phyloP scores from a whole-genome alignment of 495 filamentous ascomycete genomes.

The Hyaloscypha finlandica region DNA sequence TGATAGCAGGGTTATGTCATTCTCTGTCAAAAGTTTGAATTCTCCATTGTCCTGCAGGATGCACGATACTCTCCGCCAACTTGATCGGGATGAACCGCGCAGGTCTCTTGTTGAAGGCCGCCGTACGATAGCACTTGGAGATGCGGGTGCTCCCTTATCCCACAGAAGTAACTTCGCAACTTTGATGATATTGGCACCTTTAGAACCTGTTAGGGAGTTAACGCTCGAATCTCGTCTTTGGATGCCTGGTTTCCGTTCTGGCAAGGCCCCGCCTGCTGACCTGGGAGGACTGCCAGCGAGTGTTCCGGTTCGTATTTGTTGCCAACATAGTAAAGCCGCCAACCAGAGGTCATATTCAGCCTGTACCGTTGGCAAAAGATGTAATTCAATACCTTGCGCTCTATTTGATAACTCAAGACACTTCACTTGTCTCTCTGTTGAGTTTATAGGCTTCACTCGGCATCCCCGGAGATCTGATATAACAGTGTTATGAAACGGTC shows the following conservation, averaged over 20 bases:
- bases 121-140: slow-evolving; percentile 52
- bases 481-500: slow-evolving; percentile 49
- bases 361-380: slow-evolving; percentile 70
- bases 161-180: slow-evolving; percentile 92
- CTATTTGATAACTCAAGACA: slow-evolving; percentile 80
- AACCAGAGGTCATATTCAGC: slow-evolving; percentile 90
- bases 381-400: slow-evolving; percentile 67
- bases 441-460: slow-evolving; percentile 68
- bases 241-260: slow-evolving; percentile 14
- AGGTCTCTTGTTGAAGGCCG: slow-evolving; percentile 28
- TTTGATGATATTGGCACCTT: slow-evolving; percentile 91
- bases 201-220: slow-evolving; percentile 37
- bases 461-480: slow-evolving; percentile 88
- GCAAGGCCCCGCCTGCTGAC: slow-evolving; percentile 46
- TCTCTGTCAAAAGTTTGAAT: slow-evolving; percentile 85
- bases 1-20: slow-evolving; percentile 74
- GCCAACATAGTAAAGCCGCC: slow-evolving; percentile 91
- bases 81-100: slow-evolving; percentile 49
- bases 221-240: slow-evolving; percentile 30
- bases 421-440: slow-evolving; percentile 62
- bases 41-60: slow-evolving; percentile 94
- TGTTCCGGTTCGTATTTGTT: slow-evolving; percentile 68
- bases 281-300: slow-evolving; percentile 42
- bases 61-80: slow-evolving; percentile 87
- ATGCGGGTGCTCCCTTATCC: slow-evolving; percentile 66